Conservation (phyloP, 805 yeast genomes). For the Candida tammaniensis region DNA sequence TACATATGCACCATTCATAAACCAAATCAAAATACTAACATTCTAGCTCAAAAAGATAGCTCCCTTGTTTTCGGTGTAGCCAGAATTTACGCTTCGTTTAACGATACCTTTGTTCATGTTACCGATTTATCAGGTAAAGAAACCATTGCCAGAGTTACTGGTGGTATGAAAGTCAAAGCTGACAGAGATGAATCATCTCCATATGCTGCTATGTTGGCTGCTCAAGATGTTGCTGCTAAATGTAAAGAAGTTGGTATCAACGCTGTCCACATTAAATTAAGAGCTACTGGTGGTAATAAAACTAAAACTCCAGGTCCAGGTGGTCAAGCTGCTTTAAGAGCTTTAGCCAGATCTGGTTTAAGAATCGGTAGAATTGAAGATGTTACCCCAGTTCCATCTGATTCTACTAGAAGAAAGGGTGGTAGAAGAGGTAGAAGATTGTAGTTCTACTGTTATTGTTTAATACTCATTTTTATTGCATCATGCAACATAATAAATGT, state of each 20-base stretch:
- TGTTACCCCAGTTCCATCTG: constrained; percentile 99
- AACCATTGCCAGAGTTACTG: constrained; percentile 99
- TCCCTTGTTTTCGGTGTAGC: constrained; percentile 99
- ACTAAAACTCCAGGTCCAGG: constrained; percentile 99
- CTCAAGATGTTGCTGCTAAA: constrained; percentile 98
- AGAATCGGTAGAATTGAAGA: constrained; percentile 99
- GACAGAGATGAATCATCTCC: constrained; percentile 99
- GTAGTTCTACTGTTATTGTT: constrained; percentile 36
- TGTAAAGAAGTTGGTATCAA: constrained; percentile 99
- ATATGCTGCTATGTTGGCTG: constrained; percentile 99
- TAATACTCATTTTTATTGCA: constrained; percentile 10
- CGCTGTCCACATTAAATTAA: constrained; percentile 98
- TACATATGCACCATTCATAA: neutral
- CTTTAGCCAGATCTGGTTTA: constrained; percentile 99
- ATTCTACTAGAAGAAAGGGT: constrained; percentile 99
- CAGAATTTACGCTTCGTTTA: constrained; percentile 99
- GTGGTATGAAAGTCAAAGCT: constrained; percentile 99
- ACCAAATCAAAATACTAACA: constrained; percentile 22
- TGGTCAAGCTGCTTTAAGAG: constrained; percentile 99
- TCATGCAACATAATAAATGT: constrained; percentile 14
- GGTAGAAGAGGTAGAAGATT: constrained; percentile 99
- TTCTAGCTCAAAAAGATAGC: constrained; percentile 56
- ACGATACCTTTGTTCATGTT: constrained; percentile 99
- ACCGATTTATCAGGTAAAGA: constrained; percentile 99
- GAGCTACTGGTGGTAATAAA: constrained; percentile 99